phyloP scores from a whole-genome alignment of 495 filamentous ascomycete genomes.

The Delitschia confertaspora region DNA sequence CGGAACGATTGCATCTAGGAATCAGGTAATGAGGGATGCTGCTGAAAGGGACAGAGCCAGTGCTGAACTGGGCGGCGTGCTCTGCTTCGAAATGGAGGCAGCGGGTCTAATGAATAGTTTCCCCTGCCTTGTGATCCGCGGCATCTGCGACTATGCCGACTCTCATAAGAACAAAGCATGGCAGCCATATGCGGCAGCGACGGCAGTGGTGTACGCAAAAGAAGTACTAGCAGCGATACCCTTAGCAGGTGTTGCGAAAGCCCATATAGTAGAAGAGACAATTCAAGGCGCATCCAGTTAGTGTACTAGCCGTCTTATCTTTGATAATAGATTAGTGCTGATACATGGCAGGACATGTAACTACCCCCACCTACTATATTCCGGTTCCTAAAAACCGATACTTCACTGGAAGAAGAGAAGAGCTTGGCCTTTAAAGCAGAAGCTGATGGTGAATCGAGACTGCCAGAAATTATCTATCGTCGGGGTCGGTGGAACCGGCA shows the following conservation, averaged over 20 bases:
- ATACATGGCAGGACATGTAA: background rate
- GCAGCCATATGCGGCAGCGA: constrained; percentile 22
- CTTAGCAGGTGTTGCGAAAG: background rate
- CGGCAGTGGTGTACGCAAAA: constrained; percentile 20
- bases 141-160: constrained; percentile 26
- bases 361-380: background rate
- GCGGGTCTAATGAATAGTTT: constrained; percentile 19
- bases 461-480: constrained; percentile 8
- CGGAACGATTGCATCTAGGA: constrained; percentile 22
- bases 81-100: constrained; percentile 28
- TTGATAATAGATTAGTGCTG: background rate
- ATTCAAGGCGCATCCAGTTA: background rate
- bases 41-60: constrained; percentile 3
- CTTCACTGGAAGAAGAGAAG: constrained; percentile 1
- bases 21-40: constrained; percentile 19
- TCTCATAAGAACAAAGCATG: constrained; percentile 28
- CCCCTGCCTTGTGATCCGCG: constrained; percentile 22
- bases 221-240: constrained; percentile 11
- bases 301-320: no score
- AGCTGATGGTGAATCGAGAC: constrained; percentile 1
- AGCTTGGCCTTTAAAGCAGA: constrained; percentile 3
- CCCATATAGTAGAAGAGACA: background rate
- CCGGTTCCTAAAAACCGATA: background rate
- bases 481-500: constrained; percentile 8
- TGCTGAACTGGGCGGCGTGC: constrained; percentile 10